Evolutionary conservation across 2,329 filamentous ascomycete species (phyloP).

Genomic region (Allantophomopsis lycopodina): DNA sequence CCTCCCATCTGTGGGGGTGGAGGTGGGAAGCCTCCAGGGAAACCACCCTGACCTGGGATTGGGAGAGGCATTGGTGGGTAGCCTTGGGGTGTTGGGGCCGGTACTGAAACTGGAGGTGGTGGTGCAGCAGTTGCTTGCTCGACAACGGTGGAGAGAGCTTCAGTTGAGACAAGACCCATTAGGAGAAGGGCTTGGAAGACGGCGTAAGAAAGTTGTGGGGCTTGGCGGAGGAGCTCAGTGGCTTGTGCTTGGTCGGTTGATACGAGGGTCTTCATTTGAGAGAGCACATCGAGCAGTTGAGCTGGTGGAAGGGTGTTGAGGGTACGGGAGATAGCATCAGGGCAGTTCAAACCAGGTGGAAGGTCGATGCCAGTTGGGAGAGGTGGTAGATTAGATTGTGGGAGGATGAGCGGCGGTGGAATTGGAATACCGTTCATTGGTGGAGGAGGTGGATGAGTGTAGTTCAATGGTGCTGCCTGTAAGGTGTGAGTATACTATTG

Average conservation of each 20-base stretch:
- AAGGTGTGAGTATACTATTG: slow-evolving; percentile 2
- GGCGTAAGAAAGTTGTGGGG: slow-evolving; percentile 86
- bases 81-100: slow-evolving; percentile 11
- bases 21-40: slow-evolving; percentile 21
- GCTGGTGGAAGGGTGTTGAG: slow-evolving; percentile 74
- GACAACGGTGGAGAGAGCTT: slow-evolving; percentile 68
- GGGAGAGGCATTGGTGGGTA: slow-evolving; percentile 7
- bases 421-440: slow-evolving; percentile 21
- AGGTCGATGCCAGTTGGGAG: slow-evolving; percentile 78
- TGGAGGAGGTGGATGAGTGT: slow-evolving; percentile 14
- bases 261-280: slow-evolving; percentile 89
- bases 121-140: slow-evolving; percentile 33
- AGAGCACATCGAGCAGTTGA: slow-evolving; percentile 84
- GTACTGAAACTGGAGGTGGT: slow-evolving; percentile 27
- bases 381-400: slow-evolving; percentile 51
- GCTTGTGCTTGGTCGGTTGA: slow-evolving; percentile 69
- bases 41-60: slow-evolving; percentile 13
- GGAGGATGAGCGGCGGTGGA: slow-evolving; percentile 15
- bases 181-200: slow-evolving; percentile 89
- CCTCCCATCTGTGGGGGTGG: slow-evolving; percentile 23
- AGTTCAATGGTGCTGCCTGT: slow-evolving; percentile 19
- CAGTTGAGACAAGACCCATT: slow-evolving; percentile 82
- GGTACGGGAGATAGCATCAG: slow-evolving; percentile 85
- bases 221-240: slow-evolving; percentile 73
- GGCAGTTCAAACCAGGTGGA: slow-evolving; percentile 67